These are phyloP conservation scores for Cystobasidiaceae sp. DNA, from an alignment of 1,284 basidiomycete species.

Conservation along the genomic window DNA sequence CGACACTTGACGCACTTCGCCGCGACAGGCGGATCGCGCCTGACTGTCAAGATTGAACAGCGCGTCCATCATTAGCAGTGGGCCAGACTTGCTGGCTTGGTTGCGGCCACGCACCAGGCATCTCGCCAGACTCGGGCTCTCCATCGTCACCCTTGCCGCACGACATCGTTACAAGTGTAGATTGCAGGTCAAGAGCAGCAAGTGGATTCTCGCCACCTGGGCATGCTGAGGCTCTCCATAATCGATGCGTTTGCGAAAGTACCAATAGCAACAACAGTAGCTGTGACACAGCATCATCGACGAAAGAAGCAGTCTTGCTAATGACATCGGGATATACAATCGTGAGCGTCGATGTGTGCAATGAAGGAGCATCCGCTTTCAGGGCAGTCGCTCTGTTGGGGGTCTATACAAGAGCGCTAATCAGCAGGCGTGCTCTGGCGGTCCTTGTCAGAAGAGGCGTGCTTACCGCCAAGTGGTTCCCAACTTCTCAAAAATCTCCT, in stretches of 20 bases:
- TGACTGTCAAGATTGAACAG: slow-evolving; percentile 1
- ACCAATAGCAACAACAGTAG: too few relatives aligned
- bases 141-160: slow-evolving; percentile 22
- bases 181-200: background rate
- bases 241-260: too few relatives aligned
- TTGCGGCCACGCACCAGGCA: slow-evolving; percentile 27
- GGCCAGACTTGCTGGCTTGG: too few relatives aligned
- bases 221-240: too few relatives aligned
- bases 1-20: slow-evolving; percentile 24
- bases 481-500: slow-evolving; percentile 31
- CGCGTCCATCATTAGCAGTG: too few relatives aligned
- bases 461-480: slow-evolving; percentile 29
- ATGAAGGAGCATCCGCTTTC: too few relatives aligned
- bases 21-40: background rate
- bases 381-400: slow-evolving; percentile 18
- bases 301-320: background rate
- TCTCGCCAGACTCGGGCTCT: slow-evolving; percentile 18
- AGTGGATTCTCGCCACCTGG: background rate
- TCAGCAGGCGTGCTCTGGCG: background rate
- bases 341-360: too few relatives aligned
- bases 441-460: background rate
- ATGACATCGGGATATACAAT: background rate
- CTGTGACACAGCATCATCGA: too few relatives aligned
- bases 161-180: background rate
- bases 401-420: background rate